Evolutionary conservation across 768 basidiomycete genomes (phyloP), one percentile per base, ranked within the genome.

Genomic region (Ramaria sp.): DNA sequence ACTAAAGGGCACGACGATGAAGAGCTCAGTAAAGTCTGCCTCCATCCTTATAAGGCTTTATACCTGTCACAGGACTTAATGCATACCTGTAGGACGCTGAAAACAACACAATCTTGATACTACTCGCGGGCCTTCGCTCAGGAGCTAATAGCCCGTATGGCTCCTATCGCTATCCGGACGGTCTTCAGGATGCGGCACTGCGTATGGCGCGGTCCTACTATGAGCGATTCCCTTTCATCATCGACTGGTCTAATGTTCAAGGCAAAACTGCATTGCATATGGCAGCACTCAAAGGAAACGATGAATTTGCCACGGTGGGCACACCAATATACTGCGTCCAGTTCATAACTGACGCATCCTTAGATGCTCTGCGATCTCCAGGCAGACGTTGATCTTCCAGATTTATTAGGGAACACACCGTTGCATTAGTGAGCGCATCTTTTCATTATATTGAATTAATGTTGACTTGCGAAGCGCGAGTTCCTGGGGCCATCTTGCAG

Each of bases 241-340:
- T 94, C 43, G 92, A 97, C 65, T 96, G 93, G 94, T 85, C 89
- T 39, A 94, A 96, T 66, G 70, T 77, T 5, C 82, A 88, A 38
- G 93, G 93, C 16, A 95, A 83, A 69, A 96, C 94, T 0, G 86
- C 92, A 1, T 72, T 96, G 9, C 93, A 96, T 67, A 77, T 90
- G 57, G 89, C 90, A 6, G 80, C 93, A 47, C 71, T 89, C 52
- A 88, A 87, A 56, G 94, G 94, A 25, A 93, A 93, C 60, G 87
- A 92, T 61, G 86, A 87, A 55, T 81, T 95, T 56, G 91, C 89
- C 56, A 73, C 86, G 62, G 91, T 93, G 63, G 60, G 81, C 75
- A 41, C 24, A 34, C 61, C 54, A 54, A 37, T 49, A 55, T 36
- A 25, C 20, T 44, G 15, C 10, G 34, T 36, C 22, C 20, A 12